Base-by-base conservation (phyloP, 176 grass and related monocot species). In the Triticum timopheevii region DNA sequence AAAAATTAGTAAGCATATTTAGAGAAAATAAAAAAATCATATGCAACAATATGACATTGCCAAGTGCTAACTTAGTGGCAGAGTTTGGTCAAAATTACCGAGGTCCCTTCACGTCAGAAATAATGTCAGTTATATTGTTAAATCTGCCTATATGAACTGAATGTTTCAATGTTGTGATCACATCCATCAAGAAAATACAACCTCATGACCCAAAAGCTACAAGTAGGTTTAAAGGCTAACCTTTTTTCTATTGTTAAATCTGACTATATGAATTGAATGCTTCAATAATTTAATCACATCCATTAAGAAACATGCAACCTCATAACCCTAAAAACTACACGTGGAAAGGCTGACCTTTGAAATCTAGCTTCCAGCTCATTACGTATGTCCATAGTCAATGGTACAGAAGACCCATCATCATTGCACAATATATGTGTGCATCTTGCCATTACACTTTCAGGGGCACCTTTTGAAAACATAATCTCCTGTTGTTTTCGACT, bases 381-480 rank as follows among this genome's bases (percentile, higher is more conserved):
- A 30, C 94, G 92, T 65, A 96, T 98, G 86, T 93, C 89, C 24
- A 77, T 85, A 83, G 97, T 98, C 65, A 98, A 69, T 30, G 94
- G 97, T 73, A 94, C 85, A 70, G 97, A 98, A 91, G 97, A 94
- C 82, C 94, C 97, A 87, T 94, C 94, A 80, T 92, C 86, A 66
- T 98, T 96, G 87, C 97, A 96, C 82, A 98, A 86, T 84, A 98
- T 98, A 90, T 98, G 94, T 34, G 94, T 93, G 83, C 92, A 98
- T 61, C 94, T 92, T 20, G 89, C 80, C 54, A 98, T 94, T 84
- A 98, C 86, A 86, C 94, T 93, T 82, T 98, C 97, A 74, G 97
- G 97, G 30, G 97, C 97, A 86, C 97, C 97, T 92, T 98, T 98
- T 28, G 97, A 98, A 83, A 98, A 98, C 97, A 98, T 98, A 68